Base-by-base conservation (phyloP, 257 asterid genomes). In the Linderniella brevidens region DNA sequence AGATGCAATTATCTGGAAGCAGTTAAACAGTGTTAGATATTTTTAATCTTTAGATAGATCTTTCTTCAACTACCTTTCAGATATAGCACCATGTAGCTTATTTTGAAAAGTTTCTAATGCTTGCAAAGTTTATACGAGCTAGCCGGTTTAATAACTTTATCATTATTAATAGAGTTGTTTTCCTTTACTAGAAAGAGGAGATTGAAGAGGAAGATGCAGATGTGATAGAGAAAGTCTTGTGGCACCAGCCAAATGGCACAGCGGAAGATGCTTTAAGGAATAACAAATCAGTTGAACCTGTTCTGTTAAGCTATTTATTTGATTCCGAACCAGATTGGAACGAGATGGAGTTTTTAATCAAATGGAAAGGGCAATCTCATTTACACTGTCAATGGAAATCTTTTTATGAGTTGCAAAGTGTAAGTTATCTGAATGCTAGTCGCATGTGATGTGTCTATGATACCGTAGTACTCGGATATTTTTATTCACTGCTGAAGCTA, bases 331-430 rank as follows among this genome's bases (percentile, higher is more conserved):
- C 76, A 48, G 87, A 79, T 68, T 90, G 99, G 99, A 77, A 62
- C 16, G 86, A 79, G 54, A 72, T 77, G 64, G 99, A 85, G 62
- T 90, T 82, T 63, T 57, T 90, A 52, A 90, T 90, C 61, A 85
- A 85, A 67, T 85, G 99, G 99, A 90, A 90, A 79, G 96, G 99
- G 64, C 96, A 90, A 61, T 90, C 99, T 10, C 99, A 79, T 67
- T 70, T 90, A 73, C 99, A 90, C 48, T 90, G 99, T 67, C 93
- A 82, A 49, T 90, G 99, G 99, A 90, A 90, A 68, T 55, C 92
- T 20, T 71, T 79, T 64, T 66, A 78, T 51, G 99, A 90, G 59
- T 62, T 90, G 70, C 99, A 90, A 59, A 77, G 79, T 75, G 99
- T 90, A 68, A 71, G 93, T 65, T 54, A 35, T 55, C 32, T 25